Evolutionary conservation across 345 rosid genomes (phyloP).

Genomic region (Cochlearia excelsa): DNA sequence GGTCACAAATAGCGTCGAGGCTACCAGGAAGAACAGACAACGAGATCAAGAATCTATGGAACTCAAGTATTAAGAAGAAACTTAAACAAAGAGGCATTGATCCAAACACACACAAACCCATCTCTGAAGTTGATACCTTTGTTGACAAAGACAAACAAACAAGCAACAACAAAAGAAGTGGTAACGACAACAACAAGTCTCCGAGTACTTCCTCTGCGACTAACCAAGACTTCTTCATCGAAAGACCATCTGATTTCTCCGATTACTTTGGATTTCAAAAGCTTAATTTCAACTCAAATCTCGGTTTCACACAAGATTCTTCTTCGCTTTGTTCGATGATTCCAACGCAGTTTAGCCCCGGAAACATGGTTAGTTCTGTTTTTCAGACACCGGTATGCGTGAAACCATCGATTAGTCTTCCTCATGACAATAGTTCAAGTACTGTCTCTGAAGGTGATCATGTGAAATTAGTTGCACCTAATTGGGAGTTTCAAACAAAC

Average conservation of each 20-base stretch:
- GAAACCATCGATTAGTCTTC: conserved; percentile 60
- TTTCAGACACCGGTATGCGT: conserved; percentile 46
- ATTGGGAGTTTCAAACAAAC: conserved; percentile 48
- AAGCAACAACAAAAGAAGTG: conserved; percentile 23
- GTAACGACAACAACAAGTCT: conserved; percentile 32
- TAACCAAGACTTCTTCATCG: conserved; percentile 47
- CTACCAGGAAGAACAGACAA: conserved; percentile 65
- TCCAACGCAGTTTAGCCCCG: conserved; percentile 38
- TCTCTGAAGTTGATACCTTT: conserved; percentile 45
- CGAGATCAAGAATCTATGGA: conserved; percentile 69
- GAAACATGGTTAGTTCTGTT: conserved; percentile 30
- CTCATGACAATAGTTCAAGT: conserved; percentile 41
- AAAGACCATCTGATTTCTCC: conserved; percentile 44
- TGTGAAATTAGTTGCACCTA: conserved; percentile 22
- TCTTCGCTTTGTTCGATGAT: conserved; percentile 42
- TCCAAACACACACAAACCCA: conserved; percentile 59
- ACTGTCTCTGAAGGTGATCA: conserved; percentile 32
- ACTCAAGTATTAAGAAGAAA: conserved; percentile 64
- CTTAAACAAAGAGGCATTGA: conserved; percentile 60
- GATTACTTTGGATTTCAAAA: conserved; percentile 59
- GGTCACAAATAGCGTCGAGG: conserved; percentile 67
- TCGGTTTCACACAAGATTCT: conserved; percentile 38
- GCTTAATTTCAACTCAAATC: conserved; percentile 43
- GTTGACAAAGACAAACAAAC: conserved; percentile 36
- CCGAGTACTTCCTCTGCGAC: conserved; percentile 38